These are phyloP conservation scores for Vitis amurensis DNA, from an alignment of 164 flowering plant genomes.

Conservation along the genomic window DNA sequence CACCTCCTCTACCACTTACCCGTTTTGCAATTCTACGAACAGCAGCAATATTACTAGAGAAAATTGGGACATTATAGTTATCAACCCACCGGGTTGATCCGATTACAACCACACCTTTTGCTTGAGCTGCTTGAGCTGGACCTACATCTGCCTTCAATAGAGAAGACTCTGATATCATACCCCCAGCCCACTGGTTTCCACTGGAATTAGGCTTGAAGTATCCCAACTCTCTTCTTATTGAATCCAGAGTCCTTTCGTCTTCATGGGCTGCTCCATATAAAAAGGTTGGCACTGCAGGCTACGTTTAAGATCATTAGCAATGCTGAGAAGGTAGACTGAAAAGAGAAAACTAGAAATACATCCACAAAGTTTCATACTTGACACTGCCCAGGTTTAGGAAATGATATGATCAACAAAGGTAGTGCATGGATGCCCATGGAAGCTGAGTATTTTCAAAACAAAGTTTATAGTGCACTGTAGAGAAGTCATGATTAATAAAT, in stretches of 20 bases:
- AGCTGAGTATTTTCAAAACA: no score
- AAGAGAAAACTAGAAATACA: neutral
- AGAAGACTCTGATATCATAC: slow-evolving; percentile 30
- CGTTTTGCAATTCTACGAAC: slow-evolving; percentile 55
- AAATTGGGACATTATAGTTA: slow-evolving; percentile 67
- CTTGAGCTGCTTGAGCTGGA: slow-evolving; percentile 35
- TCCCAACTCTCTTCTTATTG: slow-evolving; percentile 60
- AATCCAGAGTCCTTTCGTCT: slow-evolving; percentile 49
- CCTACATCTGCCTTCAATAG: slow-evolving; percentile 56
- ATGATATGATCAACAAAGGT: neutral
- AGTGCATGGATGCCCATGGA: neutral
- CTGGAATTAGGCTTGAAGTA: slow-evolving; percentile 61
- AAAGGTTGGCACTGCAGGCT: slow-evolving; percentile 62
- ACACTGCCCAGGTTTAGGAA: neutral
- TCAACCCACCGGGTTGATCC: slow-evolving; percentile 72
- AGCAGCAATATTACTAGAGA: slow-evolving; percentile 41
- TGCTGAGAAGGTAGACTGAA: neutral
- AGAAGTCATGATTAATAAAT: neutral
- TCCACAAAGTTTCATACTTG: neutral
- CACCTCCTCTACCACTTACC: slow-evolving; percentile 71
- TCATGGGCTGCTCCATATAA: slow-evolving; percentile 69
- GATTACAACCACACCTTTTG: slow-evolving; percentile 57
- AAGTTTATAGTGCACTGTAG: no score
- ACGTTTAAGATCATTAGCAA: slow-evolving; percentile 11
- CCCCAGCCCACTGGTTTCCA: slow-evolving; percentile 58